Base-by-base conservation (phyloP, 768 basidiomycete species). In the Rhodosporidiobolus odoratus region DNA sequence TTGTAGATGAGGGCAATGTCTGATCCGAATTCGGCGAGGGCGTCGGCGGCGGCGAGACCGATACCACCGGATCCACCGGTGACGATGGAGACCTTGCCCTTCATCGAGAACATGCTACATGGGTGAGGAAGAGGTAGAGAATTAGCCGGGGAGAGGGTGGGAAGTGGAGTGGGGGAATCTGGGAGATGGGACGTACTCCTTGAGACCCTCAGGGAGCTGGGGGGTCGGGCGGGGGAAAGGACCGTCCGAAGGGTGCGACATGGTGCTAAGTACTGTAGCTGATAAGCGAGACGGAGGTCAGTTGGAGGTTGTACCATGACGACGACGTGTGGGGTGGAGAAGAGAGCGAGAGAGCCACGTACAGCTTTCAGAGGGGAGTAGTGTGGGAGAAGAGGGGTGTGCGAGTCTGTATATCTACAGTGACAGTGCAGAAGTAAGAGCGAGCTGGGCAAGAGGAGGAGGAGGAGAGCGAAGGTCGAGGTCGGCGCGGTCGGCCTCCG, bases 1-100 rank as follows among this genome's bases (percentile, higher is more conserved):
- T 78, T 78, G 72, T 78, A 78, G 13, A 76, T 76, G 52, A 79
- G 75, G 21, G 77, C 76, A 32, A 80, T 27, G 59, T 75, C 76
- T 17, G 76, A 77, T 12, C 80, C 79, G 10, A 45, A 45, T 40
- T 71, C 69, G 4, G 65, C 69, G 47, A 71, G 47, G 2, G 60
- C 69, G n/a, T 71, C 69, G 16, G 69, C 69, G 6, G 65, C 65
- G 2, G 64, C 60, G 60, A 58, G 54, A 12, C 69, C 69, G 65
- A 71, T 66, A 10, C 69, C 69, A 27, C 69, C 69, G 4, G 65
- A 66, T 1, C 69, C 69, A 30, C 69, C 69, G 16, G 69, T 71
- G 40, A 71, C 54, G 61, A 71, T 71, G 35, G 69, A 21, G 19
- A 56, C 54, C 60, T 66, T 70, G 58, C 64, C 69, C 59, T 70